Percentiles rank a stretch among this genome's conserved stretches.
These are phyloP conservation scores for Clavulina sp. DNA, from an alignment of 768 basidiomycete species.

Conservation along the genomic window DNA sequence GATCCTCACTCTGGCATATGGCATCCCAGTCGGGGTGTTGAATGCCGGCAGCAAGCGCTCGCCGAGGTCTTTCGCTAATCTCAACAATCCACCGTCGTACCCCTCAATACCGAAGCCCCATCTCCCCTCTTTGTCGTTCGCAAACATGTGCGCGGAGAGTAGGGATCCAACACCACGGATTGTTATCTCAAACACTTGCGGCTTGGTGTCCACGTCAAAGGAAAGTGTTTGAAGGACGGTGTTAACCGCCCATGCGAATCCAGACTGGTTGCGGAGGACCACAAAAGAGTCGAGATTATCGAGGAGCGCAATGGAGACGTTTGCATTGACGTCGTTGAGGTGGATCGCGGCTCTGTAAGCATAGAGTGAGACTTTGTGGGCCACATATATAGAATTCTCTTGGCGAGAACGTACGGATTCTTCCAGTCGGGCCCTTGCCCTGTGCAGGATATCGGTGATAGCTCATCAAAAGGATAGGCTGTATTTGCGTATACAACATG, in stretches of 20 bases:
- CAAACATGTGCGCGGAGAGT: conserved; percentile 59
- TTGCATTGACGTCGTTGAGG: conserved; percentile 84
- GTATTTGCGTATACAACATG: conserved; percentile 17
- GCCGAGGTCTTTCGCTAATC: conserved; percentile 75
- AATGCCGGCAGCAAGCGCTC: conserved; percentile 80
- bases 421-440: conserved; percentile 79
- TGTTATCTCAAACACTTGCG: conserved; percentile 97
- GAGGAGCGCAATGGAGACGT: conserved; percentile 68
- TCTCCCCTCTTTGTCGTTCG: conserved; percentile 17
- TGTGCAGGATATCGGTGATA: conserved; percentile 76
- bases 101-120: conserved; percentile 63
- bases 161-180: conserved; percentile 88
- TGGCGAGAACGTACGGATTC: conserved; percentile 41
- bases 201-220: conserved; percentile 85
- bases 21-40: conserved; percentile 76
- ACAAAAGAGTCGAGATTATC: conserved; percentile 72
- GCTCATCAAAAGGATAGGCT: conserved; percentile 24
- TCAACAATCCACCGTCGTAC: conserved; percentile 67
- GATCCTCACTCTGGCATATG: conserved; percentile 60
- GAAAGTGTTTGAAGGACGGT: conserved; percentile 68
- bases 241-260: conserved; percentile 72
- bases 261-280: conserved; percentile 60
- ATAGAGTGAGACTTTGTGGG: not conserved
- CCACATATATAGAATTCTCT: conserved; percentile 1
- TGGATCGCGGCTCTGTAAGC: conserved; percentile 44